Base-by-base conservation (phyloP, 2,329 filamentous ascomycete species). In the Fusarium annulatum region DNA sequence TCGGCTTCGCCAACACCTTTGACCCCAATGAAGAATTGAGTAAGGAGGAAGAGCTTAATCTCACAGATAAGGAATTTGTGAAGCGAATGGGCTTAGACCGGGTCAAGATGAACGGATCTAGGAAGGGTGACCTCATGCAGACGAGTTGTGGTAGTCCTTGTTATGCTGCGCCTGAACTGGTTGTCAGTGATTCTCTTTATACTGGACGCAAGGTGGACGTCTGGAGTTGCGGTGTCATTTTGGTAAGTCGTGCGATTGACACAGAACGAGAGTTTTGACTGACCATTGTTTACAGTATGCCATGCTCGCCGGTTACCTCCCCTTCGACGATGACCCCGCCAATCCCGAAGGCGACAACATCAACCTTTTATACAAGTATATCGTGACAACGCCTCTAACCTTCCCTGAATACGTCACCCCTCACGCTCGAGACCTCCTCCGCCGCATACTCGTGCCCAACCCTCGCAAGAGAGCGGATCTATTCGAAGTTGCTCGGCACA, bases 301-400 rank as follows among this genome's bases (percentile, higher is more conserved):
- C 65, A 99, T 99, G 96, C 88, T 99, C 78, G 96, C 96, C 43
- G 96, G 96, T 48, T 99, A 99, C 82, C 88, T 99, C 18, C 96
- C 96, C 7, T 99, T 99, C 79, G 96, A 99, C 78, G 96, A 99
- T 81, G 96, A 99, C 79, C 96, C 96, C 72, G 96, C 95, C 51
- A 99, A 99, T 80, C 96, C 96, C 5, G 96, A 99, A 83, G 96
- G 96, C 75, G 96, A 99, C 82, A 99, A 99, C 81, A 99, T 99
- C 85, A 99, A 99, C 81, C 88, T 99, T 16, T 87, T 99, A 34
- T 99, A 99, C 88, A 98, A 98, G 85, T 99, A 99, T 84, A 99
- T 99, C 77, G 96, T 98, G 67, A 97, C 94, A 62, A 99, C 96
- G 2, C 95, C 96, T 41, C 89, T 99, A 46, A 98, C 96, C 8